phyloP scores from a whole-genome alignment of 257 asterid species.

The Petunia axillaris region DNA sequence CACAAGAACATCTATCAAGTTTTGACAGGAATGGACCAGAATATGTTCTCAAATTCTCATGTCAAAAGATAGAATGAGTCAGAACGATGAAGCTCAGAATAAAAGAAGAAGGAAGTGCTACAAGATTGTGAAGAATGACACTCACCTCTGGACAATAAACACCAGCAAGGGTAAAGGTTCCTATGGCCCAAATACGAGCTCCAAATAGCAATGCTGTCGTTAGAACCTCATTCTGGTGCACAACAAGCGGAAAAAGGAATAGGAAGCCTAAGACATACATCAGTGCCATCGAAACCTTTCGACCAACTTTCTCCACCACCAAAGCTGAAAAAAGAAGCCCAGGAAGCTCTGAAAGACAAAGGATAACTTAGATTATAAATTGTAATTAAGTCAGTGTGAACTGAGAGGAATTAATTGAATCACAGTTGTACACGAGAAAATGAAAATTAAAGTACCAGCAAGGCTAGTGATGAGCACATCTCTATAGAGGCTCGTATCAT shows the following conservation, averaged over 20 bases:
- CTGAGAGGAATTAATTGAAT: constrained; percentile 8
- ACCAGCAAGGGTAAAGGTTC: constrained; percentile 63
- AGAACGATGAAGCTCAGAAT: constrained; percentile 16
- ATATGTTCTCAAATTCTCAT: not conserved
- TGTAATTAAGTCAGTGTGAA: constrained; percentile 11
- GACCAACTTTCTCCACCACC: constrained; percentile 72
- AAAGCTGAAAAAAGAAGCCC: constrained; percentile 66
- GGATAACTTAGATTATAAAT: not conserved
- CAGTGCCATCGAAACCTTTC: constrained; percentile 66
- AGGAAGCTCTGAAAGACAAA: constrained; percentile 71
- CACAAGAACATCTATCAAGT: constrained; percentile 4
- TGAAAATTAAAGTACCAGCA: constrained; percentile 55
- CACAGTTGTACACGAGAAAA: not conserved
- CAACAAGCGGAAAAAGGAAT: constrained; percentile 59
- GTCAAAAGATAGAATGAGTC: not conserved
- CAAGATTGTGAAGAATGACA: not conserved
- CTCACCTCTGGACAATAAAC: constrained; percentile 82
- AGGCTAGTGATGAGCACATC: constrained; percentile 75
- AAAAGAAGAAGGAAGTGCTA: not conserved
- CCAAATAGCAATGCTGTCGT: constrained; percentile 65
- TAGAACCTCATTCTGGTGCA: constrained; percentile 50
- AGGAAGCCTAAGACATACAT: constrained; percentile 53
- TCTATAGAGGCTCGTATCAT: constrained; percentile 48
- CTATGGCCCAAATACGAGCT: constrained; percentile 66
- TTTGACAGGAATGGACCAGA: constrained; percentile 1